Evolutionary conservation across 1,139 yeast species (phyloP).

Genomic region (Yamadazyma jaroonii): DNA sequence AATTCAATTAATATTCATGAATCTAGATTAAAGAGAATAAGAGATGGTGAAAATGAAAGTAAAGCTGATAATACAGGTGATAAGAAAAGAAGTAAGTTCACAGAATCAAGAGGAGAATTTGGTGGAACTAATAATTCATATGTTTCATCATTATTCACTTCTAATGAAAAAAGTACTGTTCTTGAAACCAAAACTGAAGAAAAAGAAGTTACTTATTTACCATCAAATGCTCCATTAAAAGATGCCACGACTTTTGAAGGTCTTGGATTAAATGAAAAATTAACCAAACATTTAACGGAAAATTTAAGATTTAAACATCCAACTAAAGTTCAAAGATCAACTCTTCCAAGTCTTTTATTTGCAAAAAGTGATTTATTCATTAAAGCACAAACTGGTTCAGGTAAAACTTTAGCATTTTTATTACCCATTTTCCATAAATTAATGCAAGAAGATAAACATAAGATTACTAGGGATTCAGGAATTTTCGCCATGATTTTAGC

Average conservation of each 20-base stretch:
- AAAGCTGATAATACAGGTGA: constrained; percentile 1
- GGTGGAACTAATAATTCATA: constrained; percentile 57
- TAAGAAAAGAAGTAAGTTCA: constrained; percentile 21
- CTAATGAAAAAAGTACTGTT: constrained; percentile 46
- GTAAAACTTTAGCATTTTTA: constrained; percentile 83
- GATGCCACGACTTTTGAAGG: constrained; percentile 71
- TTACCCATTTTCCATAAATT: constrained; percentile 78
- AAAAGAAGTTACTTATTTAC: constrained; percentile 28
- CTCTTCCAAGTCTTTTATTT: constrained; percentile 64
- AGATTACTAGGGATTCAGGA: constrained; percentile 71
- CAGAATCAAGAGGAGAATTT: constrained; percentile 44
- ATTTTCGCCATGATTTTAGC: constrained; percentile 83
- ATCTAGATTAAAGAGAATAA: constrained; percentile 15
- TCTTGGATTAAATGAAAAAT: constrained; percentile 58
- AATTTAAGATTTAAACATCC: constrained; percentile 66
- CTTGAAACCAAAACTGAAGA: constrained; percentile 11
- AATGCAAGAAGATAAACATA: constrained; percentile 47
- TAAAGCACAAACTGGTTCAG: constrained; percentile 96
- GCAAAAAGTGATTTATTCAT: constrained; percentile 70
- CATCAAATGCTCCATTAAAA: constrained; percentile 83
- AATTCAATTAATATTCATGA: constrained; percentile 32
- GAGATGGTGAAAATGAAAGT: constrained; percentile 4
- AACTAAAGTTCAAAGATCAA: constrained; percentile 81
- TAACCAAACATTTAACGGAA: constrained; percentile 55
- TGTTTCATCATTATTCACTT: constrained; percentile 84